Percentiles rank a stretch among this genome's conserved stretches.
Conservation (phyloP, 805 yeast genomes). For the Kazachstania viticola region DNA sequence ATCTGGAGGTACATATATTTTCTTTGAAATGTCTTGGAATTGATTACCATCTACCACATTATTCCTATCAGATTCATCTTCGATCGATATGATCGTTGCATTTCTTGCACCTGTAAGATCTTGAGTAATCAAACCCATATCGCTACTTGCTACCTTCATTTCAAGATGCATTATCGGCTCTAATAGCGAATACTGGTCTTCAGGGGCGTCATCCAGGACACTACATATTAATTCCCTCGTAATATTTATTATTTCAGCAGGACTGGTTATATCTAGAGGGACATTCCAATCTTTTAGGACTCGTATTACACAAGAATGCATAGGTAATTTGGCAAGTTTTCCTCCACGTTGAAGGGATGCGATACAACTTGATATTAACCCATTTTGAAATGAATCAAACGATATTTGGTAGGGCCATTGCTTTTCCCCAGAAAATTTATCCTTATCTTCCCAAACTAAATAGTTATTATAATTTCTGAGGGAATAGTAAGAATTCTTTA, state of each 20-base stretch:
- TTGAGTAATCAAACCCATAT: conserved; percentile 72
- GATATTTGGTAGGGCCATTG: conserved; percentile 43
- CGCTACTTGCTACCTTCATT: conserved; percentile 55
- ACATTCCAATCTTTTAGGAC: conserved; percentile 38
- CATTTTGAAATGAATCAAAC: conserved; percentile 40
- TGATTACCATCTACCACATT: conserved; percentile 30
- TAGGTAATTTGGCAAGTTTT: conserved; percentile 32
- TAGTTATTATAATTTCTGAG: conserved; percentile 28
- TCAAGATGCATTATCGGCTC: conserved; percentile 83
- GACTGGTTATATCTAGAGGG: conserved; percentile 36
- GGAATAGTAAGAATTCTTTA: conserved; percentile 20
- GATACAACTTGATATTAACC: conserved; percentile 45
- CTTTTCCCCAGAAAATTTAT: too few species aligned
- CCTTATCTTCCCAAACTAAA: conserved; percentile 26
- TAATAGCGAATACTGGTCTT: conserved; percentile 39
- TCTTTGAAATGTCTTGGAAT: conserved; percentile 46
- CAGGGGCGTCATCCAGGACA: conserved; percentile 22
- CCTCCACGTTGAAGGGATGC: conserved; percentile 64
- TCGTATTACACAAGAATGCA: conserved; percentile 50
- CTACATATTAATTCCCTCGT: conserved; percentile 35
- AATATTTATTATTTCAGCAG: conserved; percentile 33
- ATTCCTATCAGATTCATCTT: conserved; percentile 37
- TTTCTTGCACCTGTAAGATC: conserved; percentile 72
- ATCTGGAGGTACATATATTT: conserved; percentile 67
- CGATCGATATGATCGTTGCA: conserved; percentile 62